Conservation (phyloP, 108 stramenopile genomes). For the Halocafeteria seosinensis region DNA sequence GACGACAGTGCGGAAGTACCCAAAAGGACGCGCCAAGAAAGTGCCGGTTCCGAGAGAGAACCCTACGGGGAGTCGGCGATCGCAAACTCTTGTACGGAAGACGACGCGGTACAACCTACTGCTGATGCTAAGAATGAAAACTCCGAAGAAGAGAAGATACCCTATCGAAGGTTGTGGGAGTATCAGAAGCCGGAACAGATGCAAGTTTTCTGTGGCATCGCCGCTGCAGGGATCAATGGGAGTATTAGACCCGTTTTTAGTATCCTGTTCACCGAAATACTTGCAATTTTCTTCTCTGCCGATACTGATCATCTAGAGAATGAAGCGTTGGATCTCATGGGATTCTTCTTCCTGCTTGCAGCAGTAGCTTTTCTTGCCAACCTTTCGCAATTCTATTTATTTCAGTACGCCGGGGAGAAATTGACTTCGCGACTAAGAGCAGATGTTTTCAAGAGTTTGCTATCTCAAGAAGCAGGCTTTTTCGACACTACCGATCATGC, state of each 20-base stretch:
- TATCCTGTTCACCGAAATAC: constrained; percentile 51
- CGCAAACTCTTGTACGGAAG: background rate
- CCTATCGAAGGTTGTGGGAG: background rate
- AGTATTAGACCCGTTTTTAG: constrained; percentile 54
- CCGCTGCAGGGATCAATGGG: constrained; percentile 51
- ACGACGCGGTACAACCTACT: background rate
- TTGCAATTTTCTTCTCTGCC: constrained; percentile 54
- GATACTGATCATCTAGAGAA: constrained; percentile 56
- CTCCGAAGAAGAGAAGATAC: background rate
- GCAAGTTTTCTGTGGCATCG: constrained; percentile 17
- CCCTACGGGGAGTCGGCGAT: background rate
- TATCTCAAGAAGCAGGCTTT: constrained; percentile 6
- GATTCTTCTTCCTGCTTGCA: constrained; percentile 50
- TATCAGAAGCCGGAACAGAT: background rate
- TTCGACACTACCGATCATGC: constrained; percentile 2
- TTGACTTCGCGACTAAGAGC: constrained; percentile 20
- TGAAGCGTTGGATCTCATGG: constrained; percentile 35
- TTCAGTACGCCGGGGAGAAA: constrained; percentile 8
- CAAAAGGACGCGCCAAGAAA: background rate
- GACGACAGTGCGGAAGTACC: too few species aligned
- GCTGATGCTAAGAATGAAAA: background rate
- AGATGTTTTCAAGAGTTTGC: constrained; percentile 10
- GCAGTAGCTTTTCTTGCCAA: constrained; percentile 29
- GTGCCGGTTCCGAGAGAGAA: too few species aligned
- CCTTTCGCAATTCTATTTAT: constrained; percentile 37